Base-by-base conservation (phyloP, 331 rosid genomes). In the Malus hybrid region DNA sequence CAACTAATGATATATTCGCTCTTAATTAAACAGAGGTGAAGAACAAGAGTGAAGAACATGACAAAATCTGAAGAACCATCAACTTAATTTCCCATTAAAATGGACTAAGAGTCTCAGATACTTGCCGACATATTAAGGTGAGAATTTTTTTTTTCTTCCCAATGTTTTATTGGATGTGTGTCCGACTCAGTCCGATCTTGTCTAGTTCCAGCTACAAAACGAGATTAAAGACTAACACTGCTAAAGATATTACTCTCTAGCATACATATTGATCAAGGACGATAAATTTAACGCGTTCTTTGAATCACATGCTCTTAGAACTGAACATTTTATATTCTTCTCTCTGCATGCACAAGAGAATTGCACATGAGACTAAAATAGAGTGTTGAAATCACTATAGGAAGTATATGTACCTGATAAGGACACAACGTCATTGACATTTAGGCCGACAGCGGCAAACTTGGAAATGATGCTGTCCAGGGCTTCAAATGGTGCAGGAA, bases 401-500 rank as follows among this genome's bases (percentile, higher is more conserved):
- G n/a, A 52, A 52, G 20, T 50, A 5, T 6, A 16, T 36, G 7
- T 80, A 92, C 97, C 96, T 34, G 97, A 93, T 78, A 93, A 79
- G 46, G 93, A 63, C 11, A 83, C 96, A 34, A 93, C 89, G 8
- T 93, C 97, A 5, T 74, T 80, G 78, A 80, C 22, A 73, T 87
- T 57, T 14, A 93, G 94, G 70, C 97, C 94, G 6, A 42, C 82
- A n/a, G 54, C 46, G n/a, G 19, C 20, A 50, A 93, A 93, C 83
- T 93, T 90, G 29, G 83, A 32, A 66, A 76, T 34, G 36, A 93
- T 88, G 3, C 11, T 29, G 36, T 72, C 75, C 0, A 88, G 14
- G 48, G 75, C 20, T 3, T 93, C 93, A 74, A 82, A 84, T 50
- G 97, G 97, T 46, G 86, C 27, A 62, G 96, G 97, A 75, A 93